Percentiles rank a stretch among this genome's conserved stretches.
Conservation (phyloP, 2,329 filamentous ascomycete species). For the Dactylellina cionopaga region DNA sequence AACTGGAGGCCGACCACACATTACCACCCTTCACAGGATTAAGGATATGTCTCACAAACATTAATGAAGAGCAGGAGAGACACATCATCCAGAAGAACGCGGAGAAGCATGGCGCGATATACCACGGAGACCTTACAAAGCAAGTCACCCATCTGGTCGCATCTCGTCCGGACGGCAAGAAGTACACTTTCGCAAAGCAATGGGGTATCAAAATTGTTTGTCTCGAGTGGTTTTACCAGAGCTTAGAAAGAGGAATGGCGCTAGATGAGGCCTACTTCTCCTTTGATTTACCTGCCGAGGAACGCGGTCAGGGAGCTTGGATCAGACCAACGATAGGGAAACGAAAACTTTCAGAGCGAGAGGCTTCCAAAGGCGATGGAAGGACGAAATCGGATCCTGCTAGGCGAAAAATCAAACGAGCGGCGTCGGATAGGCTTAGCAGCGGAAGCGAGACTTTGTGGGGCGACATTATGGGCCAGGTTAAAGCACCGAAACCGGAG, state of each 20-base stretch:
- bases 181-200: conserved; percentile 84
- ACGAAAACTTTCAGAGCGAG: conserved; percentile 66
- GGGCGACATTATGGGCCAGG: conserved; percentile 79
- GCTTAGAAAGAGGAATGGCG: conserved; percentile 85
- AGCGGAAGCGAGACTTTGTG: conserved; percentile 86
- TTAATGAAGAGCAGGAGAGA: conserved; percentile 72
- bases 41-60: conserved; percentile 75
- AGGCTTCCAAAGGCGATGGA: conserved; percentile 34
- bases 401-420: conserved; percentile 83
- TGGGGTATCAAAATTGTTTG: conserved; percentile 85
- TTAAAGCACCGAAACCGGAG: conserved; percentile 53
- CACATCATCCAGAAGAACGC: conserved; percentile 76
- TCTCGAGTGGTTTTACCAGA: conserved; percentile 85
- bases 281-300: conserved; percentile 73
- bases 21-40: conserved; percentile 71
- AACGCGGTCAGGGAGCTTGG: conserved; percentile 73
- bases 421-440: conserved; percentile 82
- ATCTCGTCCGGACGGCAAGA: conserved; percentile 80
- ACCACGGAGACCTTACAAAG: conserved; percentile 87
- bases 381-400: conserved; percentile 61
- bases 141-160: conserved; percentile 88
- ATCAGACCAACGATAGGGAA: conserved; percentile 69
- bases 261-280: conserved; percentile 86
- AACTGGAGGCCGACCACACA: conserved; percentile 74
- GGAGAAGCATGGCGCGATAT: conserved; percentile 77